Evolutionary conservation across 1,284 basidiomycete species (phyloP).

Genomic region (Jaminaea rosea): DNA sequence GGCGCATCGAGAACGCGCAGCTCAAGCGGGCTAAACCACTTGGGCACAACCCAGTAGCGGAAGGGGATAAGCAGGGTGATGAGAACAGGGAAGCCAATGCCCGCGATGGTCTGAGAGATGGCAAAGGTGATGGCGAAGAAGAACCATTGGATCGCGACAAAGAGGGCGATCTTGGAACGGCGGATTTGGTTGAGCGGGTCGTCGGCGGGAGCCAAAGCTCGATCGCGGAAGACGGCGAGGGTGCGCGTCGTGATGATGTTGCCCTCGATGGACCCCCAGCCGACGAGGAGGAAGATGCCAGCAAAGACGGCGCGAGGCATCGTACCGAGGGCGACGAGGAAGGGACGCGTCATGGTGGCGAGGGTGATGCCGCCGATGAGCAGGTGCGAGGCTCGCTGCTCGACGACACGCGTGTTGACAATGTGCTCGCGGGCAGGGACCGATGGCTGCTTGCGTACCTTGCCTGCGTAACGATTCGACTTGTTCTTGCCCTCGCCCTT

Average conservation of each 20-base stretch:
- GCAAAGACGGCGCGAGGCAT: constrained; percentile 41
- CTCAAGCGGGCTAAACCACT: constrained; percentile 69
- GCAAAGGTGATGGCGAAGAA: constrained; percentile 85
- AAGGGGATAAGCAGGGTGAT: constrained; percentile 81
- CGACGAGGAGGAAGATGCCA: constrained; percentile 45
- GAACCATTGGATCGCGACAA: constrained; percentile 68
- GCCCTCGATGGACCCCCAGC: constrained; percentile 58
- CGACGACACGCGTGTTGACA: constrained; percentile 34
- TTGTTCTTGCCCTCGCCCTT: neutral
- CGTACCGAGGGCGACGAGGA: constrained; percentile 42
- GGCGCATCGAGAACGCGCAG: constrained; percentile 76
- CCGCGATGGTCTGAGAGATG: constrained; percentile 72
- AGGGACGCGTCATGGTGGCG: constrained; percentile 44
- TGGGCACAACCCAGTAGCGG: constrained; percentile 64
- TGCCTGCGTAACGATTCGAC: neutral
- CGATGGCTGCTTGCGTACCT: neutral
- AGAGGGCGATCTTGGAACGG: constrained; percentile 66
- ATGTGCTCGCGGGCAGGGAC: constrained; percentile 14
- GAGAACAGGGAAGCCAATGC: constrained; percentile 79
- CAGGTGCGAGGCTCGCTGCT: constrained; percentile 42
- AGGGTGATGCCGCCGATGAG: constrained; percentile 42
- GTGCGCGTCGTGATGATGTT: constrained; percentile 80
- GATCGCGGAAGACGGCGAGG: constrained; percentile 72
- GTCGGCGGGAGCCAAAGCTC: constrained; percentile 14
- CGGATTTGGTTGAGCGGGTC: constrained; percentile 63